Evolutionary conservation across 352 stramenopile genomes (phyloP), one percentile per base, ranked within the genome.

Genomic region (Pythium insidiosum): DNA sequence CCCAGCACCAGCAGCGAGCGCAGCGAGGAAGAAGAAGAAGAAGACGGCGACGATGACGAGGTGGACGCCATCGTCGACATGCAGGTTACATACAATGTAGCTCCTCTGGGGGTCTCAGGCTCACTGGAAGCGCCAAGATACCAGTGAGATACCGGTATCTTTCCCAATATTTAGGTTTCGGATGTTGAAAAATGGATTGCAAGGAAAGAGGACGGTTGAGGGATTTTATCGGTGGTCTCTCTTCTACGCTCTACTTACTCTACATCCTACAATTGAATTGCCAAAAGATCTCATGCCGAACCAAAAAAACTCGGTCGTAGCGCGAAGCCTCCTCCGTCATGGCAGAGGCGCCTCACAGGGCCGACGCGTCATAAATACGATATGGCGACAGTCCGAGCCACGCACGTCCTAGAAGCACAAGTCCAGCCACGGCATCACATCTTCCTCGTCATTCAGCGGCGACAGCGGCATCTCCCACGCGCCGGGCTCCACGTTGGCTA

Each of bases 341-440:
- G 33, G 10, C n/a, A 19, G 16, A 13, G 19, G 19, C 19, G 2
- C 5, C 7, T 9, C 5, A 23, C 19, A n/a, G 9, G 18, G 29
- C 13, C 7, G 28, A 19, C 20, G 20, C 20, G 33, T 37, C 44
- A 51, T 51, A 43, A 43, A 51, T 43, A 51, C 29, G 42, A 16
- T 22, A 29, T 30, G 31, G 15, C 15, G 9, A 9, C 28, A 9
- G 9, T 33, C 28, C 42, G 29, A 24, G 6, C 10, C 19, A 18
- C 24, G 25, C n/a, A 36, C 24, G 23, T 29, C 33, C 68, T 68
- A 89, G 37, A 92, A 92, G 57, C 74, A 87, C 45, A 92, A 55
- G 47, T 92, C 79, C 48, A 88, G 61, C 76, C 76, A 89, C 30
- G 76, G 72, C 67, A 89, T 84, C 66, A 88, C 71, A 47, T 91